phyloP scores from a whole-genome alignment of 768 basidiomycete genomes.

The Serendipita sp. region DNA sequence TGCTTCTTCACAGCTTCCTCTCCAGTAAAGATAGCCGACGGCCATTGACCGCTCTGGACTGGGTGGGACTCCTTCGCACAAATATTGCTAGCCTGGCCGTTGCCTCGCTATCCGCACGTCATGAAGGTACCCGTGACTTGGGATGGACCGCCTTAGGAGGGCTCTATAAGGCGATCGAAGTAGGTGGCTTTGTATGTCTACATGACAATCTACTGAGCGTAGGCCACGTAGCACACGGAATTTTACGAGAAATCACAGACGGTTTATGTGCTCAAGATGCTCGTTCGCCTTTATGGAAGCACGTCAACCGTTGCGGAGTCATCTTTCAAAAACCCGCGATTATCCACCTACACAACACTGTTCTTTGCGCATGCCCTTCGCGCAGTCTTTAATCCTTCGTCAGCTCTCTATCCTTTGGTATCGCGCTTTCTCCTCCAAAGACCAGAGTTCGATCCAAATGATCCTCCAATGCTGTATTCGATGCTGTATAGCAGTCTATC shows the following conservation, averaged over 20 bases:
- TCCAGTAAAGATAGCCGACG: conserved; percentile 27
- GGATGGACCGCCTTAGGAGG: conserved; percentile 46
- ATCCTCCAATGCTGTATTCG: conserved; percentile 81
- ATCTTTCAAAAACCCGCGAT: conserved; percentile 27
- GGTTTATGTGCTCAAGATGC: conserved; percentile 46
- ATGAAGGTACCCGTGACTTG: conserved; percentile 40
- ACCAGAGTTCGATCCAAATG: conserved; percentile 57
- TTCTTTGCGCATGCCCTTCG: conserved; percentile 70
- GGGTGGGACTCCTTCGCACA: conserved; percentile 76
- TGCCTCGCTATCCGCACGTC: conserved; percentile 52
- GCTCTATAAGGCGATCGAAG: conserved; percentile 48
- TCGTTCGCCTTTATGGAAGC: conserved; percentile 37
- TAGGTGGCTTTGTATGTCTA: conserved; percentile 21
- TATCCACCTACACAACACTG: conserved; percentile 67
- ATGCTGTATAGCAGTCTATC: conserved; percentile 62
- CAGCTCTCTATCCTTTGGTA: conserved; percentile 75
- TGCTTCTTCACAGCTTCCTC: conserved; percentile 53
- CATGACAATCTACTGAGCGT: neutral
- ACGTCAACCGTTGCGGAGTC: neutral
- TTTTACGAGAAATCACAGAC: conserved; percentile 70
- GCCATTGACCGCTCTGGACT: conserved; percentile 47
- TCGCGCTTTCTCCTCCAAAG: conserved; percentile 84
- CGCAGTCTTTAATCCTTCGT: conserved; percentile 72
- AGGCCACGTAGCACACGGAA: conserved; percentile 30
- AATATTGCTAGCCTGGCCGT: conserved; percentile 64